Evolutionary conservation across 495 filamentous ascomycete genomes (phyloP).

Genomic region (Astrocystis sublimbata): DNA sequence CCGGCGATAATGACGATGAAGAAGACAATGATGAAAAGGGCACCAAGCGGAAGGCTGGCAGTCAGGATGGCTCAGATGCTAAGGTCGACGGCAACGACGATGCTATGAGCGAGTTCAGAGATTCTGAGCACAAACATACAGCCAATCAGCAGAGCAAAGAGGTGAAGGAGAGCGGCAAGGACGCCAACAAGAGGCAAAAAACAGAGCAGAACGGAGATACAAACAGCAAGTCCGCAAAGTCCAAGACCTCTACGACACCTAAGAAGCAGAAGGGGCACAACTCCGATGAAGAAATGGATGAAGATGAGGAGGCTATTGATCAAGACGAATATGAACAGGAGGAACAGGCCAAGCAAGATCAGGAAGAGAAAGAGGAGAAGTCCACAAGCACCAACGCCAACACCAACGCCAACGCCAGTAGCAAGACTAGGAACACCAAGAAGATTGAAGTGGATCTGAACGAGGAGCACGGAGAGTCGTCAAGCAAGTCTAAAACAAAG

Average conservation of each 20-base stretch:
- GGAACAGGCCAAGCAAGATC: not conserved
- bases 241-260: constrained; percentile 10
- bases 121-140: constrained; percentile 33
- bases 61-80: not conserved
- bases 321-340: not conserved
- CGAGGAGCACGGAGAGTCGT: not conserved
- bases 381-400: not conserved
- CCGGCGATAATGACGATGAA: constrained; percentile 14
- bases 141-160: constrained; percentile 41
- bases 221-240: constrained; percentile 22
- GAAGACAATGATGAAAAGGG: constrained; percentile 22
- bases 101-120: constrained; percentile 14
- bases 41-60: constrained; percentile 27
- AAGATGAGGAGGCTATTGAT: not conserved
- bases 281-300: constrained; percentile 22
- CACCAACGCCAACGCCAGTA: not conserved
- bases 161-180: constrained; percentile 36
- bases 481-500: constrained; percentile 1
- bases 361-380: not conserved
- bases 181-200: constrained; percentile 32
- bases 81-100: constrained; percentile 1
- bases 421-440: not conserved
- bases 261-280: not conserved
- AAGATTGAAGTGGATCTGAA: not conserved
- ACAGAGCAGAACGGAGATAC: constrained; percentile 1